A percentile compares a stretch with the other conserved stretches of the same genome.
phyloP scores from a whole-genome alignment of 768 basidiomycete genomes.

The Rhodotorula graminis region DNA sequence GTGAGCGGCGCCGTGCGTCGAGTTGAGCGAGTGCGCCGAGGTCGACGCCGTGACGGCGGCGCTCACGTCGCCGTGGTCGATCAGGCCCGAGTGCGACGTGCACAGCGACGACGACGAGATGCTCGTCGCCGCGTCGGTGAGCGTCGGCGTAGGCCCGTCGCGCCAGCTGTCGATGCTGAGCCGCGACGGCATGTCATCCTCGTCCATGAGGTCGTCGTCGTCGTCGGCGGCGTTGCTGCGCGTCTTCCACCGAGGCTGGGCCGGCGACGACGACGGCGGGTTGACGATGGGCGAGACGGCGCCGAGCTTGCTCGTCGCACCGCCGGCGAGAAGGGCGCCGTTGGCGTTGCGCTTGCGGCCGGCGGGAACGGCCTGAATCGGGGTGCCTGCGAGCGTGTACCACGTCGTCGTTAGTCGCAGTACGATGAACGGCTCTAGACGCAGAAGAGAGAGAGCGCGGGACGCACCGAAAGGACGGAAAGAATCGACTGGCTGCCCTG shows the following conservation, averaged over 20 bases:
- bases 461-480: conserved; percentile 4
- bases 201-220: conserved; percentile 33
- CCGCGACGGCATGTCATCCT: conserved; percentile 19
- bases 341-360: conserved; percentile 40
- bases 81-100: conserved; percentile 24
- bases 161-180: conserved; percentile 31
- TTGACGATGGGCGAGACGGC: conserved; percentile 37
- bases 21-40: conserved; percentile 26
- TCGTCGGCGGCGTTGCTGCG: conserved; percentile 20
- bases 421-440: too few species aligned
- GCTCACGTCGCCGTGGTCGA: neutral
- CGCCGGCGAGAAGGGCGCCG: conserved; percentile 40
- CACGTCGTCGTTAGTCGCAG: too few species aligned
- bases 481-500: neutral
- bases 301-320: conserved; percentile 20
- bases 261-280: conserved; percentile 11
- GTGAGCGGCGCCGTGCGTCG: conserved; percentile 3
- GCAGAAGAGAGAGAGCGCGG: neutral
- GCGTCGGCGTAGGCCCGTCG: conserved; percentile 18
- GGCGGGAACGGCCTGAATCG: neutral
- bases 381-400: neutral
- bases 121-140: conserved; percentile 40
- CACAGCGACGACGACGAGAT: conserved; percentile 28
- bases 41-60: conserved; percentile 4
- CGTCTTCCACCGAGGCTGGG: neutral